Percentiles rank a stretch among this genome's conserved stretches.
These are phyloP conservation scores for Pseudocercospora ulei DNA, from an alignment of 2,329 filamentous ascomycete genomes.

Conservation along the genomic window DNA sequence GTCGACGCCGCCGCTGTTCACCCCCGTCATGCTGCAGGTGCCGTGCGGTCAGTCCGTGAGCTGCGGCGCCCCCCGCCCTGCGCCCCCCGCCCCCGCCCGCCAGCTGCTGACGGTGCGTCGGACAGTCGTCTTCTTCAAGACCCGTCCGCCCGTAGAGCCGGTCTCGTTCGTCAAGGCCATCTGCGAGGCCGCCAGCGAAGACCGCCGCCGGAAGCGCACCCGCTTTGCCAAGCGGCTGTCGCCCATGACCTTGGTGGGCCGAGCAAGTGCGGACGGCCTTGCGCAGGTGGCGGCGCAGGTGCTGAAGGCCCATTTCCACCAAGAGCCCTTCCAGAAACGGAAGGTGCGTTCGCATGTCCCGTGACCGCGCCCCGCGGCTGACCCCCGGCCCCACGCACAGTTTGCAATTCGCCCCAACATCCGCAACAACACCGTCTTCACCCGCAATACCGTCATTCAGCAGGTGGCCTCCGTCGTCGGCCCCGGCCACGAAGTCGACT, in stretches of 20 bases:
- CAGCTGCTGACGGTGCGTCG: conserved; percentile 13
- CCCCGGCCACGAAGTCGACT: conserved; percentile 61
- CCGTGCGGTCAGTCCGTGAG: conserved; percentile 44
- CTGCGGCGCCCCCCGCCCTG: neutral
- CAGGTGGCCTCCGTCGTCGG: conserved; percentile 58
- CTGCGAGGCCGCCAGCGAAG: conserved; percentile 47
- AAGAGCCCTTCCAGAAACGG: conserved; percentile 40
- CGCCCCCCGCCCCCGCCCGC: conserved; percentile 2
- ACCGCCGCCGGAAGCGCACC: conserved; percentile 45
- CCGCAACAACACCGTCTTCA: conserved; percentile 61
- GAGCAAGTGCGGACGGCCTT: conserved; percentile 59
- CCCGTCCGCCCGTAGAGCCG: conserved; percentile 49
- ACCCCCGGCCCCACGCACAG: conserved; percentile 39
- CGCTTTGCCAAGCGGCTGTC: conserved; percentile 53
- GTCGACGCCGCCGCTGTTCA: conserved; percentile 43
- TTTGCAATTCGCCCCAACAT: conserved; percentile 77
- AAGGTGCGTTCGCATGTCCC: conserved; percentile 41
- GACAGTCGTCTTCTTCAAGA: conserved; percentile 51
- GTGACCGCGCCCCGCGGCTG: no score
- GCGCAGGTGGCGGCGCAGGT: conserved; percentile 55
- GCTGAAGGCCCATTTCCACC: conserved; percentile 55
- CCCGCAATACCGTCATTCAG: conserved; percentile 60
- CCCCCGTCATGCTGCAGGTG: conserved; percentile 46
- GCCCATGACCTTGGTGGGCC: conserved; percentile 51
- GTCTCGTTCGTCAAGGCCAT: conserved; percentile 51